These are phyloP conservation scores for Citeromyces hawaiiensis DNA, from an alignment of 1,139 yeast species.

Conservation along the genomic window DNA sequence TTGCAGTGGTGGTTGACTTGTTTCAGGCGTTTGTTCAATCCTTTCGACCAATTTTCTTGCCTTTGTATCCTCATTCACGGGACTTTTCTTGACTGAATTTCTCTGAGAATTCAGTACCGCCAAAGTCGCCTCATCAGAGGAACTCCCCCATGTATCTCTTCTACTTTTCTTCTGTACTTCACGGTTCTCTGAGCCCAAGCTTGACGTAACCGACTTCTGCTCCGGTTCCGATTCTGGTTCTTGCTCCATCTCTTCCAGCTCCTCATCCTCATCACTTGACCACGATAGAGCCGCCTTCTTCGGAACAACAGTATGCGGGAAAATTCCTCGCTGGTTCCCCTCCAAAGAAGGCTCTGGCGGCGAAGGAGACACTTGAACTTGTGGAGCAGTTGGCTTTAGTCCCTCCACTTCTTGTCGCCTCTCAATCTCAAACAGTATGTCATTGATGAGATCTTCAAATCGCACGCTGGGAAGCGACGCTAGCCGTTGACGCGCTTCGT, in stretches of 20 bases:
- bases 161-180: background rate
- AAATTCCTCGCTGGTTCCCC: slow-evolving; percentile 22
- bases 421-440: slow-evolving; percentile 77
- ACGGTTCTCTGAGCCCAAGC: background rate
- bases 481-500: slow-evolving; percentile 88
- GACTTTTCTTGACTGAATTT: background rate
- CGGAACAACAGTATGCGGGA: slow-evolving; percentile 58
- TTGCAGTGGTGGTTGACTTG: no score
- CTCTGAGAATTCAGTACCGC: background rate
- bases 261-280: slow-evolving; percentile 70
- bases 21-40: no score
- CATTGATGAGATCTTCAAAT: slow-evolving; percentile 84
- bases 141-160: background rate
- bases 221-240: slow-evolving; percentile 1
- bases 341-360: slow-evolving; percentile 1
- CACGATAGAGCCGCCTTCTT: slow-evolving; percentile 68
- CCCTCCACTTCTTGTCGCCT: slow-evolving; percentile 32
- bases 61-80: background rate
- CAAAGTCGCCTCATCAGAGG: background rate
- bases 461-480: slow-evolving; percentile 73
- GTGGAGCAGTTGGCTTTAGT: slow-evolving; percentile 1
- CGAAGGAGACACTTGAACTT: background rate
- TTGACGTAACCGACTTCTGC: background rate
- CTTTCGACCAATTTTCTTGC: background rate
- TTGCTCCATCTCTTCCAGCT: slow-evolving; percentile 8